These are phyloP conservation scores for Metschnikowia reukaufii DNA, from an alignment of 805 yeast genomes.

Conservation along the genomic window DNA sequence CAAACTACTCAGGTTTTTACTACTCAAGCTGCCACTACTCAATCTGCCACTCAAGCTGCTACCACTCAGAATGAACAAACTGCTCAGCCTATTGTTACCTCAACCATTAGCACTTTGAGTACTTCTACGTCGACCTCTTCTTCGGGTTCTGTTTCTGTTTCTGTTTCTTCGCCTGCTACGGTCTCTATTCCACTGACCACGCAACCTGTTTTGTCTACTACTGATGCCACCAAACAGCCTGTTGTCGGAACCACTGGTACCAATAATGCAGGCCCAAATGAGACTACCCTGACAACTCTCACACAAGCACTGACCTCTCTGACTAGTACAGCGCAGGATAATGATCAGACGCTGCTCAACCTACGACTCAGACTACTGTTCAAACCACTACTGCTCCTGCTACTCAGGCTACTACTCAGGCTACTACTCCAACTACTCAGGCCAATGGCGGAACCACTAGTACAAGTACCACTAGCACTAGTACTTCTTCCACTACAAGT, in stretches of 20 bases:
- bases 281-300: too few relatives aligned
- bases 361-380: not conserved
- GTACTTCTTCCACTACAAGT: conserved; percentile 17
- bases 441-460: conserved; percentile 28
- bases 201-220: not conserved
- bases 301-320: not conserved
- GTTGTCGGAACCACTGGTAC: too few relatives aligned
- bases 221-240: too few relatives aligned
- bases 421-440: conserved; percentile 17
- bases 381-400: too few relatives aligned
- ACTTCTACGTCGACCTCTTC: not conserved
- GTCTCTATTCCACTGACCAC: not conserved
- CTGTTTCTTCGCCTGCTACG: not conserved
- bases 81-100: not conserved
- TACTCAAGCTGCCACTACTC: not conserved
- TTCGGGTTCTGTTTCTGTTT: not conserved
- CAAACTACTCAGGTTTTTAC: not conserved
- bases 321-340: too few relatives aligned
- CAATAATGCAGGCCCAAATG: too few relatives aligned
- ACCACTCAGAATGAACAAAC: not conserved
- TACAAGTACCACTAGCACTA: conserved; percentile 30
- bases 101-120: not conserved
- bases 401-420: conserved; percentile 2
- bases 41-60: not conserved
- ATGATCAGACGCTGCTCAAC: too few relatives aligned